Evolutionary conservation across 2,329 filamentous ascomycete species (phyloP), one percentile per base, ranked within the genome.

Genomic region (Diaporthe ilicicola): DNA sequence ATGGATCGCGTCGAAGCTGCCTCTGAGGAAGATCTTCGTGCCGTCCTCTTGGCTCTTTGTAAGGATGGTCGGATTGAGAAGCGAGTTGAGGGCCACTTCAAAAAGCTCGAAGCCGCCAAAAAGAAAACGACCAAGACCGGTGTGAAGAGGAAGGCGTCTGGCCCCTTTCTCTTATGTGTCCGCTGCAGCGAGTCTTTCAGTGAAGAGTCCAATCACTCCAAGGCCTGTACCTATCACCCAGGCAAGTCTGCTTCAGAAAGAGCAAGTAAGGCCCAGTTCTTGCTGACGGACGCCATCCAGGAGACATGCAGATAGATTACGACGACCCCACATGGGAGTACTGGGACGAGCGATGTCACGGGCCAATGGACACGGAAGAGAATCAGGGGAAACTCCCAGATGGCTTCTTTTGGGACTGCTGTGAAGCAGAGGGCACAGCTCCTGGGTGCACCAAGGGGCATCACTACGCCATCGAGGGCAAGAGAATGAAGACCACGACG

Each of bases 401-500:
- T 12, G 77, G 76, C 34, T 79, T 79, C 71, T 37, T 69, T 13
- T 81, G 78, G 79, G 34, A 46, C 22, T 81, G 79, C 62, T 80
- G 78, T 67, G 61, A 74, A 1, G 44, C 75, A 27, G 29, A 17
- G 7, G 73, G 72, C 10, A 55, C 61, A 4, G 48, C 44, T 12
- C n/a, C 15, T n/a, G 69, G 73, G 5, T 74, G 74, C 69, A 69
- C 32, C 24, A 51, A 56, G 3, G 72, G 73, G 1, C 56, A 32
- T 13, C 73, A 75, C 59, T 46, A 56, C n/a, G 67, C 69, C 19
- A 53, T 65, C 5, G 61, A 53, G 32, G 46, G 61, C 22, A 54
- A 66, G 12, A 66, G 48, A 17, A 54, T 66, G 48, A 66, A 66
- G 48, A 10, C 9, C 46, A 32, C 34, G 3, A 66, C 13, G 1